Conservation (phyloP, 371 early-diverging fungal species). For the Haplosporangium sp. region DNA sequence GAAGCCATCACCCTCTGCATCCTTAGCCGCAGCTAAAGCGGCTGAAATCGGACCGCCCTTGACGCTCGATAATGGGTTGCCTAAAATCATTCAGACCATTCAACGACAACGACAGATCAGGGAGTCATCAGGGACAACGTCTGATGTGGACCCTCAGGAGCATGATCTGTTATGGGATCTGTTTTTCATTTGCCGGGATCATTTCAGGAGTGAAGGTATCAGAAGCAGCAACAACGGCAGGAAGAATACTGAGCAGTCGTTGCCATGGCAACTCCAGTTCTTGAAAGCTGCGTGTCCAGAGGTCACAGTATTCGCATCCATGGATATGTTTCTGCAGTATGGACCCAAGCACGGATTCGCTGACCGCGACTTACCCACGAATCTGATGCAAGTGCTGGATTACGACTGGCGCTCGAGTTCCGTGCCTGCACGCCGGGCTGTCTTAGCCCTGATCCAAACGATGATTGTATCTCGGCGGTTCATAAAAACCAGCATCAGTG, state of each 20-base stretch:
- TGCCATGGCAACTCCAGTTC: constrained; percentile 35
- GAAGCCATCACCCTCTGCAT: constrained; percentile 7
- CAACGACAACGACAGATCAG: constrained; percentile 3
- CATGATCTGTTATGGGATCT: constrained; percentile 2
- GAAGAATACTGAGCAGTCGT: neutral
- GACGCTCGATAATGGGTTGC: constrained; percentile 16
- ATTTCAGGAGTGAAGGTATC: neutral
- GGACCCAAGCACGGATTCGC: constrained; percentile 32
- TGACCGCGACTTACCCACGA: constrained; percentile 30
- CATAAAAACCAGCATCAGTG: neutral
- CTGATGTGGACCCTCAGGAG: neutral
- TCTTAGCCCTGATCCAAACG: constrained; percentile 33
- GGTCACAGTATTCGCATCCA: constrained; percentile 16
- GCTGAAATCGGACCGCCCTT: constrained; percentile 11
- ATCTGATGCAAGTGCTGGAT: constrained; percentile 31
- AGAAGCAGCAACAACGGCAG: constrained; percentile 1
- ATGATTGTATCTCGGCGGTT: constrained; percentile 28
- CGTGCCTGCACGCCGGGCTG: constrained; percentile 16
- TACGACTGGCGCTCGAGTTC: constrained; percentile 29
- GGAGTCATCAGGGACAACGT: neutral
- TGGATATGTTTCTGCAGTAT: constrained; percentile 27
- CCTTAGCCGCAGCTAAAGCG: constrained; percentile 16
- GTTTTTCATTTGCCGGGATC: constrained; percentile 6
- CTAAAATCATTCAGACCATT: constrained; percentile 19
- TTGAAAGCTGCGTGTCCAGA: constrained; percentile 40